Evolutionary conservation across 192 early-diverging fungal genomes (phyloP).

Genomic region (Backusella sp.): DNA sequence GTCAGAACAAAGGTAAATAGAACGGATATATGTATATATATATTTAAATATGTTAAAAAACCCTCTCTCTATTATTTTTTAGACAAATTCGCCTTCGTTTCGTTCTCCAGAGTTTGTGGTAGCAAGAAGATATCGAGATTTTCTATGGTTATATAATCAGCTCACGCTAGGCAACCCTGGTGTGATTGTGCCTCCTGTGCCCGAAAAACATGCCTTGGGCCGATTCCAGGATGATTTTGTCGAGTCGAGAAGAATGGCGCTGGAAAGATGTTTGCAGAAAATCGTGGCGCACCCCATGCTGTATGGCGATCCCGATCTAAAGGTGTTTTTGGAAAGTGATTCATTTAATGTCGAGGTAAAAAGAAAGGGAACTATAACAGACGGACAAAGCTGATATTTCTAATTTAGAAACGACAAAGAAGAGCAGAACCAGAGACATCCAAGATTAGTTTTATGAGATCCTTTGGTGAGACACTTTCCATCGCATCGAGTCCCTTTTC

Average conservation of each 20-base stretch:
- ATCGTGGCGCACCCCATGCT: conserved; percentile 80
- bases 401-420: conserved; percentile 51
- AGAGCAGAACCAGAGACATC: conserved; percentile 36
- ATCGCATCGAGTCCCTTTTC: conserved; percentile 52
- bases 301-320: conserved; percentile 78
- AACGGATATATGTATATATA: background rate
- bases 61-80: background rate
- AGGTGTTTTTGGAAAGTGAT: conserved; percentile 86
- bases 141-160: conserved; percentile 90
- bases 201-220: conserved; percentile 89
- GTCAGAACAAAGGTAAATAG: conserved; percentile 68
- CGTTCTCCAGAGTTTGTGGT: conserved; percentile 77
- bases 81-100: conserved; percentile 80
- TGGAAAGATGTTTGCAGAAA: conserved; percentile 83
- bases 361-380: background rate
- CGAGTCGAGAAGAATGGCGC: conserved; percentile 76
- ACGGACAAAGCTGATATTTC: too few species aligned
- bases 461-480: conserved; percentile 72
- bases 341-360: conserved; percentile 72
- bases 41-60: too few species aligned
- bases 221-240: conserved; percentile 97
- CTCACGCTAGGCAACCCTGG: conserved; percentile 79
- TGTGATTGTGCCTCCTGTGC: conserved; percentile 88
- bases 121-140: conserved; percentile 88
- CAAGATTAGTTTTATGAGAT: conserved; percentile 52